Percentiles rank a stretch among this genome's conserved stretches.
These are phyloP conservation scores for Cadophora sp. DNA, from an alignment of 2,329 filamentous ascomycete species.

Conservation along the genomic window DNA sequence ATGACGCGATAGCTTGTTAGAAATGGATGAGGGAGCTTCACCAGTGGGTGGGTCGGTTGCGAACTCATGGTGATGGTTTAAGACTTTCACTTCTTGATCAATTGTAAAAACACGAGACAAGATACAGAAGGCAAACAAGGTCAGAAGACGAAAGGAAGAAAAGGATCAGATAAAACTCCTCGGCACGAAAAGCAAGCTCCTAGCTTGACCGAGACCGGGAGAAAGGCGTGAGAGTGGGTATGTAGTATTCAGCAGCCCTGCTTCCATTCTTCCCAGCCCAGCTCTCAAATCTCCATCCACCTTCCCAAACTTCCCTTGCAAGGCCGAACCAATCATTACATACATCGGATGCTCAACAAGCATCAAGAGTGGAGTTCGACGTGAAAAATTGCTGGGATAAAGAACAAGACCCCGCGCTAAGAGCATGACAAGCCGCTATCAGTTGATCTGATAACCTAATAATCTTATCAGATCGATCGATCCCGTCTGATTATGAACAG, in stretches of 20 bases:
- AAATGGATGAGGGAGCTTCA: slow-evolving; percentile 33
- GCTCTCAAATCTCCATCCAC: not conserved
- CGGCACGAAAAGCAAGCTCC: not conserved
- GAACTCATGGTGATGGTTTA: slow-evolving; percentile 1
- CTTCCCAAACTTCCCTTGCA: not conserved
- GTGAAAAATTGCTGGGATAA: slow-evolving; percentile 1
- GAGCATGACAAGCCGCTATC: too few species aligned
- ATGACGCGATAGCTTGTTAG: slow-evolving; percentile 34
- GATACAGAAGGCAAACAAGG: not conserved
- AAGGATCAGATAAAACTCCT: not conserved
- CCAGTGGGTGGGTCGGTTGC: slow-evolving; percentile 29
- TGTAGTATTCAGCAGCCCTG: not conserved
- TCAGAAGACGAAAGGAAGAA: not conserved
- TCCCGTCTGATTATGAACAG: not conserved
- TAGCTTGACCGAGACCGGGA: slow-evolving; percentile 12
- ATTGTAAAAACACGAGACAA: not conserved
- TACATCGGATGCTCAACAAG: not conserved
- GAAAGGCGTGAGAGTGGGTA: not conserved
- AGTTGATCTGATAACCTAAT: slow-evolving; percentile 3
- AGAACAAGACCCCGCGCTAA: slow-evolving; percentile 3
- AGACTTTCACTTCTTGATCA: not conserved
- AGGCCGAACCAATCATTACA: not conserved
- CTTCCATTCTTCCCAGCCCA: not conserved
- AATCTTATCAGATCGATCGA: slow-evolving; percentile 9
- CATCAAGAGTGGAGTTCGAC: not conserved